Evolutionary conservation across 1,284 basidiomycete genomes (phyloP).

Genomic region (Porphyrellus sp.): DNA sequence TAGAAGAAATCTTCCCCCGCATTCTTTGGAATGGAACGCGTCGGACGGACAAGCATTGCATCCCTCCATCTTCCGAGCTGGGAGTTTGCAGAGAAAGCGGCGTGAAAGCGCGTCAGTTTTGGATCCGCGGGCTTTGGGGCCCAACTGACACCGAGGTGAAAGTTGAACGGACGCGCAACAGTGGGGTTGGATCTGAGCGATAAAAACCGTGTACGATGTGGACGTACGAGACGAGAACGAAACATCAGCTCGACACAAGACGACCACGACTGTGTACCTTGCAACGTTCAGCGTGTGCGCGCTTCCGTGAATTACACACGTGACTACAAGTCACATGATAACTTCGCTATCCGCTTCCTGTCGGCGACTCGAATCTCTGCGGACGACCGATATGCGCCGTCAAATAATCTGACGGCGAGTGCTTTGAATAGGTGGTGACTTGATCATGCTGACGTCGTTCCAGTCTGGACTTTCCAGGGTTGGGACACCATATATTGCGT

Average conservation of each 20-base stretch:
- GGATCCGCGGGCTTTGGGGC: slow-evolving; percentile 66
- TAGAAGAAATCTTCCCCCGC: slow-evolving; percentile 82
- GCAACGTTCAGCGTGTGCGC: too few species aligned
- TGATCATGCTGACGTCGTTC: too few species aligned
- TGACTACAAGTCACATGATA: too few species aligned
- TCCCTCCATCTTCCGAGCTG: slow-evolving; percentile 75
- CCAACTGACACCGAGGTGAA: slow-evolving; percentile 76
- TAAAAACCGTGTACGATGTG: neutral
- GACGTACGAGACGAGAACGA: slow-evolving; percentile 4
- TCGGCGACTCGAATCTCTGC: too few species aligned
- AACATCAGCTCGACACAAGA: slow-evolving; percentile 16
- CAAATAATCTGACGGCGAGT: too few species aligned
- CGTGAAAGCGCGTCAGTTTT: slow-evolving; percentile 36
- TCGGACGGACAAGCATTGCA: slow-evolving; percentile 50
- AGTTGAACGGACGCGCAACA: slow-evolving; percentile 52
- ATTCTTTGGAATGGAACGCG: slow-evolving; percentile 43
- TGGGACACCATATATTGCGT: too few species aligned
- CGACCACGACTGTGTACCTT: neutral
- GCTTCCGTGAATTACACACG: neutral
- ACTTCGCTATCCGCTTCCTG: too few species aligned
- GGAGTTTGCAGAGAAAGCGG: slow-evolving; percentile 61
- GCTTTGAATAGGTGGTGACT: too few species aligned
- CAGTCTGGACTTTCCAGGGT: too few species aligned
- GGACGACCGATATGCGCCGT: too few species aligned
- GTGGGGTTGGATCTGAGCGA: slow-evolving; percentile 23